Evolutionary conservation across 257 asterid genomes (phyloP), one percentile per base, ranked within the genome.

Genomic region (Rauvolfia tetraphylla): DNA sequence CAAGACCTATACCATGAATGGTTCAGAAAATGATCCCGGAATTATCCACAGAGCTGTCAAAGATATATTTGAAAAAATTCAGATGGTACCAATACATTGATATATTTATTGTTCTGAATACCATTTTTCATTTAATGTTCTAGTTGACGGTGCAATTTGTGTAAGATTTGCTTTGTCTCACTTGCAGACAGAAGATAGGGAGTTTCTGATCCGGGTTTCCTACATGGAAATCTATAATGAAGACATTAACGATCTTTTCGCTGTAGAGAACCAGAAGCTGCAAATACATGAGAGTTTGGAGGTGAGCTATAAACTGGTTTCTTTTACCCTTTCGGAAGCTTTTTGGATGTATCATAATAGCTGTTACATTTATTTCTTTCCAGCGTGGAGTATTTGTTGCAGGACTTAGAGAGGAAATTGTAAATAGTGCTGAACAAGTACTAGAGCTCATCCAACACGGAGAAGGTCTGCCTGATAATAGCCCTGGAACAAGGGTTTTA

Each of bases 361-460:
- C 66, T 63, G 39, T 84, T 44, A 81, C 42, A 33, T 39, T 61
- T 77, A 46, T 83, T 82, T 29, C 76, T 76, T 79, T 81, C 75
- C 77, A 95, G 99, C 96, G 97, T 81, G 99, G 99, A 80, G 96
- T 95, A 69, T 95, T 87, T 86, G 99, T 95, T 80, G 96, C 99
- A 33, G 99, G 99, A 29, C 96, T 95, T 44, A 85, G 92, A 83
- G 99, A 95, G 88, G 99, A 95, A 84, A 91, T 95, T 27, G 97
- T 95, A 65, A 95, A 85, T 80, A 86, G 77, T 74, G 90, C 95
- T 74, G 92, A 91, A 65, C 97, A 95, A 90, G 98, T 95, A 80
- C 96, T 95, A 77, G 76, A 85, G 76, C 96, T 95, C 78, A 82
- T 95, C 76, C 87, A 95, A 80, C 88, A 79, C 53, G 99, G 99